Conservation (phyloP, 345 rosid genomes). For the Moricandia moricandioides region DNA sequence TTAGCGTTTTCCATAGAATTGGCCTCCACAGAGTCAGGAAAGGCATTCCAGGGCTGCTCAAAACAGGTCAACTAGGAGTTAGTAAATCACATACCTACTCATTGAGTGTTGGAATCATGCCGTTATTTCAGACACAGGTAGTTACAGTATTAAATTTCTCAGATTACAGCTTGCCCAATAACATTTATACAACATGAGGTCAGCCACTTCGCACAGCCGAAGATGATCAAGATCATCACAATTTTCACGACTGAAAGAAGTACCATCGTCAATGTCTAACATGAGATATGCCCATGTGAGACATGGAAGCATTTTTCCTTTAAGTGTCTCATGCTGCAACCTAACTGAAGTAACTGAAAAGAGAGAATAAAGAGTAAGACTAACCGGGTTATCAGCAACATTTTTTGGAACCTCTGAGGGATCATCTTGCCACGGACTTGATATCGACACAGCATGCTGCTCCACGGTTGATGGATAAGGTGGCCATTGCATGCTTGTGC, state of each 20-base stretch:
- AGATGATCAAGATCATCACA: slow-evolving; percentile 10
- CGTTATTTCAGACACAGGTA: slow-evolving; percentile 10
- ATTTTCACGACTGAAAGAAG: background rate
- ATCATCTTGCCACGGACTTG: slow-evolving; percentile 54
- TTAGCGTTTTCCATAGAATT: slow-evolving; percentile 38
- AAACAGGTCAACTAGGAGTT: slow-evolving; percentile 15
- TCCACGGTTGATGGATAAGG: slow-evolving; percentile 41
- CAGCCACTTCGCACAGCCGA: slow-evolving; percentile 9
- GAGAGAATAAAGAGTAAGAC: slow-evolving; percentile 24
- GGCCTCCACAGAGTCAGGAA: slow-evolving; percentile 42
- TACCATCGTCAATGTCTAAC: slow-evolving; percentile 5
- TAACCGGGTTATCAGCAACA: slow-evolving; percentile 46
- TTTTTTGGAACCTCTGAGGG: slow-evolving; percentile 38
- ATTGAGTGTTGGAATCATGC: slow-evolving; percentile 12
- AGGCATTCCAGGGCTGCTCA: slow-evolving; percentile 83
- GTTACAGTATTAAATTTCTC: slow-evolving; percentile 13
- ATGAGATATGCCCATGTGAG: slow-evolving; percentile 8
- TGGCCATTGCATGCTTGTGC: slow-evolving; percentile 53
- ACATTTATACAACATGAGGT: slow-evolving; percentile 9
- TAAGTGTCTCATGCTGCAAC: slow-evolving; percentile 1
- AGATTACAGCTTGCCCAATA: slow-evolving; percentile 1
- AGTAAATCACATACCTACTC: background rate
- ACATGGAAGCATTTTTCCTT: background rate
- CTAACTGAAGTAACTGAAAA: background rate
- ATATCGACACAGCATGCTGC: slow-evolving; percentile 38